A percentile compares a stretch with the other conserved stretches of the same genome.
These are phyloP conservation scores for Myochromella boudieri DNA, from an alignment of 768 basidiomycete genomes.

Conservation along the genomic window DNA sequence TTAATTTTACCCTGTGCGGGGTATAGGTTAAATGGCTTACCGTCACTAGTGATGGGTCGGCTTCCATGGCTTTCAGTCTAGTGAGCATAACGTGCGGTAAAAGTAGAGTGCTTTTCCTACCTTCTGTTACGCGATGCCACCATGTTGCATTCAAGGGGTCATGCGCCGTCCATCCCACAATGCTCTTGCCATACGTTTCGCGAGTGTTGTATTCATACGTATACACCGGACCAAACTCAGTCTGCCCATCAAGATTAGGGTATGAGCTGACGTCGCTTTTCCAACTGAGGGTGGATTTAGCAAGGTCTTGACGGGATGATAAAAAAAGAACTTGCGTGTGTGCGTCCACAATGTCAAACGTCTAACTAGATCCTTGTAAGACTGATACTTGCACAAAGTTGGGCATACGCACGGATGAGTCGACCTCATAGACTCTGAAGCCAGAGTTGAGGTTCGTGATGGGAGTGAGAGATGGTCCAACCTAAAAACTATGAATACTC, in stretches of 20 bases:
- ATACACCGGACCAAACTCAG: constrained; percentile 58
- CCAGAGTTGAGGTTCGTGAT: constrained; percentile 72
- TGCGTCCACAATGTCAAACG: constrained; percentile 76
- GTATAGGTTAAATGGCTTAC: too few relatives aligned
- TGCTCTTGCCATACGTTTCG: constrained; percentile 58
- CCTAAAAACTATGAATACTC: constrained; percentile 34
- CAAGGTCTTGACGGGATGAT: neutral
- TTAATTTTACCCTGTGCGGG: neutral
- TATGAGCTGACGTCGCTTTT: constrained; percentile 60
- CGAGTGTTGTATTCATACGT: constrained; percentile 71
- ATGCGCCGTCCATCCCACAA: constrained; percentile 55
- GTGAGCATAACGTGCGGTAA: constrained; percentile 1
- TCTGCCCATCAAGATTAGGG: constrained; percentile 57
- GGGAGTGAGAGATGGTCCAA: constrained; percentile 70
- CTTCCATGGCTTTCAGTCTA: constrained; percentile 51
- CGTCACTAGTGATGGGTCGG: constrained; percentile 54
- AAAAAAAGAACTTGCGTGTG: constrained; percentile 55
- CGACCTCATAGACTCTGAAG: constrained; percentile 72
- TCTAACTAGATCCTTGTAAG: constrained; percentile 47
- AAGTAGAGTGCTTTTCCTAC: constrained; percentile 29
- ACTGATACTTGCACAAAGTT: neutral
- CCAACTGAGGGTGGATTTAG: constrained; percentile 45
- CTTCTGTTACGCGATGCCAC: constrained; percentile 81
- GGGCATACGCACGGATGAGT: constrained; percentile 58
- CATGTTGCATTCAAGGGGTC: constrained; percentile 81